A percentile compares a stretch with the other conserved stretches of the same genome.
Conservation (phyloP, 2,329 filamentous ascomycete species). For the Domatiomyces catenatus region DNA sequence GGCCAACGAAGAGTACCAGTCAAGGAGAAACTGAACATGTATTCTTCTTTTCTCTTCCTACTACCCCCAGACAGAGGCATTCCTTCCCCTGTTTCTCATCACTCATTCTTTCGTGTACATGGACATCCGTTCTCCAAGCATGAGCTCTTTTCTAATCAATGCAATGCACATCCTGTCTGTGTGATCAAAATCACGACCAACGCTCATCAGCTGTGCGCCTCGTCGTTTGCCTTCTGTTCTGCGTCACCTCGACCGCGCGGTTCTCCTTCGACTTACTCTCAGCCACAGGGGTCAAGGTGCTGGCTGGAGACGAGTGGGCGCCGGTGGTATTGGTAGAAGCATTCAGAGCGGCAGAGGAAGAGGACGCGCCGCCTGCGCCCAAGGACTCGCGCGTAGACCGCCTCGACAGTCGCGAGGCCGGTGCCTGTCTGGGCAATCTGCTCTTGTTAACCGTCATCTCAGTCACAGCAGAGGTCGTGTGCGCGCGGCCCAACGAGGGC, state of each 20-base stretch:
- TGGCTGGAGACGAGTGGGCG: constrained; percentile 4
- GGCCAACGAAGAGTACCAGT: too few relatives aligned
- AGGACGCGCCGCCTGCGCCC: constrained; percentile 4
- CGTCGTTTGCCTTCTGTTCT: constrained; percentile 9
- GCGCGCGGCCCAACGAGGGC: constrained; percentile 11
- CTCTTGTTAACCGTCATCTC: constrained; percentile 16
- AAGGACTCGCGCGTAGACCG: constrained; percentile 17
- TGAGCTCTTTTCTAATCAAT: not conserved
- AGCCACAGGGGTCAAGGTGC: constrained; percentile 10
- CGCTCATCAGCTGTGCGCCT: constrained; percentile 9
- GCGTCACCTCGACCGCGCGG: constrained; percentile 9
- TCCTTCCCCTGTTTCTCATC: too few relatives aligned
- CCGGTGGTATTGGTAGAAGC: constrained; percentile 3
- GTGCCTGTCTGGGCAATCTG: constrained; percentile 12
- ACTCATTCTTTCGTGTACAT: too few relatives aligned
- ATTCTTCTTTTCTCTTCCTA: too few relatives aligned
- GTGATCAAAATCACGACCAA: constrained; percentile 1
- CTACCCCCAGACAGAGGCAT: too few relatives aligned
- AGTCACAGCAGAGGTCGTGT: constrained; percentile 11
- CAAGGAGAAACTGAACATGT: too few relatives aligned
- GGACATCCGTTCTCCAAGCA: too few relatives aligned
- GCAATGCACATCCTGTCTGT: not conserved
- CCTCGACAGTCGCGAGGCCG: constrained; percentile 9
- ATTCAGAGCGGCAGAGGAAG: too few relatives aligned
- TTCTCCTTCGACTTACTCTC: constrained; percentile 9